phyloP scores from a whole-genome alignment of 2,329 filamentous ascomycete species.

The Nothopassalora personata region DNA sequence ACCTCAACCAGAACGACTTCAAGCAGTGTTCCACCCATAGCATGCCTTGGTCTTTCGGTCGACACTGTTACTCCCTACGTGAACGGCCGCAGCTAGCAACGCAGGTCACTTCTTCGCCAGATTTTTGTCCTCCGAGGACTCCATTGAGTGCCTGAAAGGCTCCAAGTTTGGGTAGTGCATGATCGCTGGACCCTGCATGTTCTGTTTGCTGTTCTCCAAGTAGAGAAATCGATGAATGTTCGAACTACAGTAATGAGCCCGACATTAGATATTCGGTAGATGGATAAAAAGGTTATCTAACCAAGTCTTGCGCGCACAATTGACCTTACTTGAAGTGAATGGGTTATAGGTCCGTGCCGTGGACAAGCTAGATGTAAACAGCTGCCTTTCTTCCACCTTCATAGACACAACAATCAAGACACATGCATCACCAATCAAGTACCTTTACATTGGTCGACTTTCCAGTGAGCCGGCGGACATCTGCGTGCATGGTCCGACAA shows the following conservation, averaged over 20 bases:
- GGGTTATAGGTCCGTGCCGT: too few species aligned
- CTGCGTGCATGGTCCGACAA: not conserved
- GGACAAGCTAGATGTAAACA: too few species aligned
- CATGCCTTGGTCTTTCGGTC: not conserved
- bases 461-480: too few species aligned
- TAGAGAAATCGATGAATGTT: not conserved
- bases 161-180: conserved; percentile 5
- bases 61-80: not conserved
- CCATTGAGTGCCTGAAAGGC: not conserved
- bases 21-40: not conserved
- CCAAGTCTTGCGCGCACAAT: too few species aligned
- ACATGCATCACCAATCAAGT: too few species aligned
- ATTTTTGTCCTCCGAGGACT: conserved; percentile 2
- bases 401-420: too few species aligned
- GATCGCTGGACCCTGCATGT: not conserved
- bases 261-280: too few species aligned
- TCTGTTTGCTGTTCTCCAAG: not conserved
- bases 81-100: conserved; percentile 1
- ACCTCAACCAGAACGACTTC: not conserved
- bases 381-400: too few species aligned
- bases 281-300: too few species aligned
- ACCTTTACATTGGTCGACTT: too few species aligned
- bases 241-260: too few species aligned
- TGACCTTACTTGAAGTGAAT: too few species aligned
- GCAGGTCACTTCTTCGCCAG: conserved; percentile 3